Base-by-base conservation (phyloP, 805 yeast genomes). In the Teunomyces kruisii region DNA sequence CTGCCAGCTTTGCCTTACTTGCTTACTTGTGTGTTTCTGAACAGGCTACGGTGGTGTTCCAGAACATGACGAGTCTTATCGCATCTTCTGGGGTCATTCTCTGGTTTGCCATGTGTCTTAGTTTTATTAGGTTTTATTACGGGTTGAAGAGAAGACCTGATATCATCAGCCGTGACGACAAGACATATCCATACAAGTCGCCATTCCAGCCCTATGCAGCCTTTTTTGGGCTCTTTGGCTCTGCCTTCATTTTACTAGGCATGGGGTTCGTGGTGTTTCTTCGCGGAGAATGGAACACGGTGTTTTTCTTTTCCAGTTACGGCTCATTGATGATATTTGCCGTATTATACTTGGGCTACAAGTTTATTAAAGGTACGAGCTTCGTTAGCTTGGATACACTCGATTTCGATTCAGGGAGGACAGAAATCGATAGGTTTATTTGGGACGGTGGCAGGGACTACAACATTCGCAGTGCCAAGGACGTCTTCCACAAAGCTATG, bases 351-450 rank as follows among this genome's bases (percentile, higher is more conserved):
- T 13, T 72, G 26, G 77, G 80, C 1, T 83, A 84, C 63, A 83
- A 81, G 56, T 33, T 81, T 0, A 57, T 81, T 12, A 76, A 81
- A 47, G 80, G 88, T 8, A 82, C 91, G 1, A 76, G 80, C 50
- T 68, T 84, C 9, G 86, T 81, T 42, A 75, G 87, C 40, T 65
- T 87, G 38, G 91, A 86, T 53, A 84, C 86, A 38, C 60, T 88
- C 48, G 96, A 89, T 61, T 76, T 86, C 59, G 96, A 89, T 61
- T 78, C 88, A 0, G 96, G 96, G 2, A 71, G 96, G 55, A 74
- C 94, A 41, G 96, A 88, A 59, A 80, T 84, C 66, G 96, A 89
- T 63, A 70, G 89, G 40, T 79, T 79, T 50, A 80, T 83, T 16
- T 88, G 96, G 95, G 88, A 84, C 52, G 94, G 88, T 46, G 88